These are phyloP conservation scores for Alnus glutinosa DNA, from an alignment of 306 rosid species.

Conservation along the genomic window DNA sequence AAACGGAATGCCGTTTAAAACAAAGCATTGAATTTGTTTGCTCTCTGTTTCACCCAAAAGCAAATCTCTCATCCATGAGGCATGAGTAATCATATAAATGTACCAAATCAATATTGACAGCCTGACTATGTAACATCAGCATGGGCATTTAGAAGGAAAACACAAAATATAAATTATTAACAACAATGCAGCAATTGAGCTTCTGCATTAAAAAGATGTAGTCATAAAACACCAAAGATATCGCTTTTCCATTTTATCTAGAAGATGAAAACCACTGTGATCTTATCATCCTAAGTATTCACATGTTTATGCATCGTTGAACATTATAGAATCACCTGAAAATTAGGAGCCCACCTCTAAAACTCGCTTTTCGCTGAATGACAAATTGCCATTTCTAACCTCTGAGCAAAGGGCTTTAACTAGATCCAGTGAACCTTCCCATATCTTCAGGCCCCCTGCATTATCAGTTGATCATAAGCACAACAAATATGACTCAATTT, in stretches of 20 bases:
- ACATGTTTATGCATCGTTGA: background rate
- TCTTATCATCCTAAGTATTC: background rate
- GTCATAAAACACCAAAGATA: background rate
- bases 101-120: background rate
- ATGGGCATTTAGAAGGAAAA: background rate
- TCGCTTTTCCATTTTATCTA: background rate
- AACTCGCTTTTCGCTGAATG: slow-evolving; percentile 62
- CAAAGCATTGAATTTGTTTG: background rate
- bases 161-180: background rate
- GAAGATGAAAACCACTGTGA: background rate
- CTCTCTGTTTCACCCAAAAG: background rate
- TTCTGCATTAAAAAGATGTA: background rate
- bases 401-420: slow-evolving; percentile 69
- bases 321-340: slow-evolving; percentile 34
- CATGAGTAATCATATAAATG: background rate
- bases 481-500: background rate
- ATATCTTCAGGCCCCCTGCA: slow-evolving; percentile 83
- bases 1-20: no score
- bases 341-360: slow-evolving; percentile 70
- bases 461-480: background rate
- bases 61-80: background rate
- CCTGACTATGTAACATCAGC: background rate
- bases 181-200: background rate
- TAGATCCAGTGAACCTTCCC: slow-evolving; percentile 92
- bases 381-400: slow-evolving; percentile 46